These are phyloP conservation scores for Alternaria sp. DNA, from an alignment of 2,329 filamentous ascomycete species.

Conservation along the genomic window DNA sequence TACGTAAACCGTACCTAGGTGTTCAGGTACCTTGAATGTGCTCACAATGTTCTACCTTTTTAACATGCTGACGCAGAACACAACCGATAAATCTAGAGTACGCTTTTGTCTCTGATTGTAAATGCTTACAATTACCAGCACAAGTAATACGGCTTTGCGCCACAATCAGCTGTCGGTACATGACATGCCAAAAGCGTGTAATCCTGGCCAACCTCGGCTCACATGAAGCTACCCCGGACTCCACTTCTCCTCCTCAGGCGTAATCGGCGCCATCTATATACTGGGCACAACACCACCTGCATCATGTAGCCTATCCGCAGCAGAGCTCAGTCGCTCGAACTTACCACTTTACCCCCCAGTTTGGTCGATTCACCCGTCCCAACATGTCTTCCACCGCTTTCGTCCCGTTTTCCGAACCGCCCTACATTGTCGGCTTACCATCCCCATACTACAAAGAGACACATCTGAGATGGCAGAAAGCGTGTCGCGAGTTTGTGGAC, in stretches of 20 bases:
- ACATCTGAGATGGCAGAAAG: constrained; percentile 72
- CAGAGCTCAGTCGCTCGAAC: neutral
- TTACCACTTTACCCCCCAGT: neutral
- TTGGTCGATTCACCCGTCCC: neutral
- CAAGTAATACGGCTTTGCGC: neutral
- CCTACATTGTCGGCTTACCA: constrained; percentile 73
- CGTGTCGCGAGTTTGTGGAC: constrained; percentile 70
- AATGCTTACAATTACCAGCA: neutral
- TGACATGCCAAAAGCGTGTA: constrained; percentile 8
- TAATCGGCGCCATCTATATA: constrained; percentile 7
- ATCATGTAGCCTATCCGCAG: constrained; percentile 4
- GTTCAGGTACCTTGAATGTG: neutral
- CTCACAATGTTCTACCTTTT: neutral
- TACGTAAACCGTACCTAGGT: too few relatives aligned
- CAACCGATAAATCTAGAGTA: neutral
- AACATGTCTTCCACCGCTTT: constrained; percentile 43
- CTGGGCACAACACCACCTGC: neutral
- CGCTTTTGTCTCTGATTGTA: neutral
- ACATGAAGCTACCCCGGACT: constrained; percentile 13
- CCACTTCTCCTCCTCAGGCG: constrained; percentile 2
- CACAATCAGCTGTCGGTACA: constrained; percentile 4
- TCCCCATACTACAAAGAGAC: constrained; percentile 75
- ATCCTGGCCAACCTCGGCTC: constrained; percentile 10
- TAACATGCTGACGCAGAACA: neutral
- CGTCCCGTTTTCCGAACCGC: constrained; percentile 76